Evolutionary conservation across 106 monocot genomes (phyloP), one percentile per base, ranked within the genome.

Genomic region (Gastrodia elata): DNA sequence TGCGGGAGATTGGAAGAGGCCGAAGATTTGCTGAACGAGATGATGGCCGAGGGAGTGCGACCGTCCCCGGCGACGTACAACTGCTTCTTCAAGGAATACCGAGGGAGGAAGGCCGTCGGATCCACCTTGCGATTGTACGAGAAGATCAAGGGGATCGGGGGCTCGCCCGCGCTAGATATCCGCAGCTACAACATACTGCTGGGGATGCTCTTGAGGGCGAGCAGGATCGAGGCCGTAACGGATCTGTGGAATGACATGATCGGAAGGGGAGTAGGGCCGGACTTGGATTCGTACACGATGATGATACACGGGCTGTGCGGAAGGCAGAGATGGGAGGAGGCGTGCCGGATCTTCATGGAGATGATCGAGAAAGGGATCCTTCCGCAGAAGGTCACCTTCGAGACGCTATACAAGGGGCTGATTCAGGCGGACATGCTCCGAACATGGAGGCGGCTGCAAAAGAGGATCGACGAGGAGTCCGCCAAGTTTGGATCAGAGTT

Each of bases 321-420:
- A 44, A 90, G 83, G 58, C 77, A 82, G 46, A 90, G 84, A 77
- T 98, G 97, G 97, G 82, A 79, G 75, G 81, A 87, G 65, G 93
- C 93, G 3, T 98, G 97, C 26, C 78, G 83, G 67, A 88, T 84
- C 68, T 93, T 98, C 74, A 91, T 93, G 93, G 90, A 98, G 75
- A 98, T 98, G 97, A 93, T 98, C 39, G 97, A 98, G 84, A 98
- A 82, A 73, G 93, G 97, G 9, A 79, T 93, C 56, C 88, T 93
- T 80, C 97, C 93, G 14, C 97, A 91, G 37, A 98, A 91, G 78
- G 73, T 91, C 22, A 98, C 97, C 24, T 98, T 98, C 70, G 97
- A 93, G 76, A 93, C 83, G 27, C 74, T 98, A 27, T 98, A 98
- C 44, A 78, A 84, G 41, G 97, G 97, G 22, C 83, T 98, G 68